These are phyloP conservation scores for Elymus sibiricus DNA, from an alignment of 176 grass and related monocot genomes.

Conservation along the genomic window DNA sequence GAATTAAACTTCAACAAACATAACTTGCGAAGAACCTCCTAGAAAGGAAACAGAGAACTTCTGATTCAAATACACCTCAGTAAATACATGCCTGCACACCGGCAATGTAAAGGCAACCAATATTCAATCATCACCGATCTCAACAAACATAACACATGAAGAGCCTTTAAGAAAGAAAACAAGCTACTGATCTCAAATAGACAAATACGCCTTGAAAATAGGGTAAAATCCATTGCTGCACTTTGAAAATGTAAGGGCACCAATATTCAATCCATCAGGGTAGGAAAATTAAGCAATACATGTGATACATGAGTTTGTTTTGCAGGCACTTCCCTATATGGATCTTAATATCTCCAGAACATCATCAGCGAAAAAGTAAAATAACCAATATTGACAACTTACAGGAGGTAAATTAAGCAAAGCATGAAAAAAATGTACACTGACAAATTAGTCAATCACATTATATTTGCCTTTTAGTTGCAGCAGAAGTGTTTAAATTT, in stretches of 20 bases:
- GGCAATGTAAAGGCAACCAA: not conserved
- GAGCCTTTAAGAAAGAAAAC: not conserved
- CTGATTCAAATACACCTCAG: not conserved
- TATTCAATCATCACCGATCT: not conserved
- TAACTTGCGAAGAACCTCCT: not conserved
- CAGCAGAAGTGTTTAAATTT: not conserved
- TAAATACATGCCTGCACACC: not conserved
- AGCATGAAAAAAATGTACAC: not conserved
- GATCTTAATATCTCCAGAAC: not conserved
- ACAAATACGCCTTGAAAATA: not conserved
- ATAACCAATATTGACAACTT: not conserved
- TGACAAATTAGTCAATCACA: not conserved
- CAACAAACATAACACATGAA: not conserved
- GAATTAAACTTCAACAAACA: not conserved
- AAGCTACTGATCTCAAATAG: not conserved
- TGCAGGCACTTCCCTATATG: not conserved
- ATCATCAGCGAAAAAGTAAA: not conserved
- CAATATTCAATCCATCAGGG: slow-evolving; percentile 9
- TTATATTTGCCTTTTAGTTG: not conserved
- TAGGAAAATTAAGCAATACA: slow-evolving; percentile 1
- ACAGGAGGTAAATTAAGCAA: not conserved
- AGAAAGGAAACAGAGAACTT: not conserved
- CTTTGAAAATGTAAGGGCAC: not conserved
- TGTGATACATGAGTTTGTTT: not conserved
- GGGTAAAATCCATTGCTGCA: not conserved